Base-by-base conservation (phyloP, 306 rosid species). In the Quillaja saponaria region DNA sequence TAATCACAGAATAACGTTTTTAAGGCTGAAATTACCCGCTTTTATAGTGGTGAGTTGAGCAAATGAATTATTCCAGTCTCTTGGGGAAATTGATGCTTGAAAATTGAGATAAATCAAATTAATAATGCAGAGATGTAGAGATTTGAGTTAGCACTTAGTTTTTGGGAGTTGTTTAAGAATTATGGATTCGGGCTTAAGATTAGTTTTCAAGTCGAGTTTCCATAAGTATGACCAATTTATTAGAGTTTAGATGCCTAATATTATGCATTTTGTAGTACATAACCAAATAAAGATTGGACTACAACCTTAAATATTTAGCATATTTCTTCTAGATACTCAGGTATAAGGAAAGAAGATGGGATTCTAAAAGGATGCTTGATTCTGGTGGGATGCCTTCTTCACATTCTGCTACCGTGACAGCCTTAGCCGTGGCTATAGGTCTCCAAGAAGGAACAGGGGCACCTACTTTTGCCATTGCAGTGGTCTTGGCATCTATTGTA, bases 341-440 rank as follows among this genome's bases (percentile, higher is more conserved):
- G 98, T 86, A 76, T 61, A 91, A 86, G 84, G 96, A 88, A 60
- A 79, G 49, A 83, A 82, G 90, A 79, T 91, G 98, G 96, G 96
- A 91, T 67, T 77, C 98, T 8, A 81, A 84, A 75, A 77, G 84
- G 67, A 74, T 92, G 89, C 81, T 89, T 71, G 84, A 80, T 80
- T 92, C 96, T 17, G 91, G 96, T 14, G 95, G 94, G 59, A 89
- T 92, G 94, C 94, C 94, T 71, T 89, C 96, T 12, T 92, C 99
- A 34, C 96, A 92, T 78, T 89, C 96, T 55, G 89, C 94, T 7
- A 82, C 92, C 4, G 95, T 92, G 66, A 69, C 87, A 8, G 95
- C 98, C 56, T 71, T 92, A 39, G 85, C 88, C 13, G 52, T 71
- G 67, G 84, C 98, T 31, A 78, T 88, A 25, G 88, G 79, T 44